Conservation (phyloP, 768 basidiomycete species). For the Lentinula boryana region DNA sequence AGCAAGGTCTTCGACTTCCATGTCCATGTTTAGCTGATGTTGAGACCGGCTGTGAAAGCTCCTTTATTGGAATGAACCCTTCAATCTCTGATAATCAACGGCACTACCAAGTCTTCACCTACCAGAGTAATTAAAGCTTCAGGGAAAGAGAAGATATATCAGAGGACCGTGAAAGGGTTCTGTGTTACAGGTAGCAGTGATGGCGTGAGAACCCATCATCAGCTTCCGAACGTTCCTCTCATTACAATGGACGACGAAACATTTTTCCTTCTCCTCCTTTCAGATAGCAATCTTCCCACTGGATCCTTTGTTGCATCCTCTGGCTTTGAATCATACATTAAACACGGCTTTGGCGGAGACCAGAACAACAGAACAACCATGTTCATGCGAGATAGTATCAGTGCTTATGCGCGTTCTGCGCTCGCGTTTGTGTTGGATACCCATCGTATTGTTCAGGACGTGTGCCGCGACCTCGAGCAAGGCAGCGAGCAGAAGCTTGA, state of each 20-base stretch:
- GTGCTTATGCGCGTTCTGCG: conserved; percentile 72
- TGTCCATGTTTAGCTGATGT: no score
- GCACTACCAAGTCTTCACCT: no score
- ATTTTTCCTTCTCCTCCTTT: conserved; percentile 72
- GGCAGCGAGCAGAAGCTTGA: conserved; percentile 7
- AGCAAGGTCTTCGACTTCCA: no score
- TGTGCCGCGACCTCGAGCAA: not conserved
- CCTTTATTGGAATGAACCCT: no score
- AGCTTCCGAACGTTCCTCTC: conserved; percentile 8
- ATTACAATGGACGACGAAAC: conserved; percentile 32
- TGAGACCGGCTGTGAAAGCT: no score
- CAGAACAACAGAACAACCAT: conserved; percentile 33
- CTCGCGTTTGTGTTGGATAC: conserved; percentile 77
- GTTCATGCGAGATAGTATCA: conserved; percentile 68
- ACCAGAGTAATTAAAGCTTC: no score
- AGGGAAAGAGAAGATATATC: no score
- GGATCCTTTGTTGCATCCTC: conserved; percentile 95
- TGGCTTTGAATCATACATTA: conserved; percentile 84
- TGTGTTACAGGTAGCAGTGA: no score
- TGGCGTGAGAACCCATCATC: no score
- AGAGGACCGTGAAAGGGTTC: no score
- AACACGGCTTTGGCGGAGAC: conserved; percentile 65
- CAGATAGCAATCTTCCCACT: conserved; percentile 93
- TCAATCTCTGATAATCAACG: no score
- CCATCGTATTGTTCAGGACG: conserved; percentile 35